These are phyloP conservation scores for Nakazawaea molendinolei DNA, from an alignment of 805 yeast species.

Conservation along the genomic window DNA sequence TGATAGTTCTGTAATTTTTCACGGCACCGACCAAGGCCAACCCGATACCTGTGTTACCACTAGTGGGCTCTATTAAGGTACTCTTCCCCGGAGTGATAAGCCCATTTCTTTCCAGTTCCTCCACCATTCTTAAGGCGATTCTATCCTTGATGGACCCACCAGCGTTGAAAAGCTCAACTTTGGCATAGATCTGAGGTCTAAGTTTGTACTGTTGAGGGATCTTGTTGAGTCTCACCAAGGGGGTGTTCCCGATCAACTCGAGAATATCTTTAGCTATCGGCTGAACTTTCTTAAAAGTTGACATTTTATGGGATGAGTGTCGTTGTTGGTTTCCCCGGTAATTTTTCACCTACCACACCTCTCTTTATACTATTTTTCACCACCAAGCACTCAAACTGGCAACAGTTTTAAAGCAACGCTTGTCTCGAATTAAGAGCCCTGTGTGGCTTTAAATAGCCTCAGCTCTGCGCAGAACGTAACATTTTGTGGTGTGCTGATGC, in stretches of 20 bases:
- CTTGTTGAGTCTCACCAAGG: slow-evolving; percentile 65
- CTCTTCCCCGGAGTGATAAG: slow-evolving; percentile 70
- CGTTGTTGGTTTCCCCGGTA: neutral
- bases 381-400: no score
- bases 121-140: slow-evolving; percentile 81
- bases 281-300: slow-evolving; percentile 11
- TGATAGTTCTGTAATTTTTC: slow-evolving; percentile 78
- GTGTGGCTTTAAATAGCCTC: no score
- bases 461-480: no score
- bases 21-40: slow-evolving; percentile 84
- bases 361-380: neutral
- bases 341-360: no score
- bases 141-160: slow-evolving; percentile 91
- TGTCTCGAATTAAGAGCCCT: no score
- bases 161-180: slow-evolving; percentile 77
- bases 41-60: slow-evolving; percentile 91
- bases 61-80: slow-evolving; percentile 83
- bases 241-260: slow-evolving; percentile 82
- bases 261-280: slow-evolving; percentile 41
- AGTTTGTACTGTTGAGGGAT: slow-evolving; percentile 73
- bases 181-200: slow-evolving; percentile 65
- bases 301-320: slow-evolving; percentile 2
- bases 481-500: no score
- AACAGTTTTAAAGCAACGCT: no score
- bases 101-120: slow-evolving; percentile 75